phyloP scores from a whole-genome alignment of 164 flowering plant genomes.

The Pachysandra terminalis region DNA sequence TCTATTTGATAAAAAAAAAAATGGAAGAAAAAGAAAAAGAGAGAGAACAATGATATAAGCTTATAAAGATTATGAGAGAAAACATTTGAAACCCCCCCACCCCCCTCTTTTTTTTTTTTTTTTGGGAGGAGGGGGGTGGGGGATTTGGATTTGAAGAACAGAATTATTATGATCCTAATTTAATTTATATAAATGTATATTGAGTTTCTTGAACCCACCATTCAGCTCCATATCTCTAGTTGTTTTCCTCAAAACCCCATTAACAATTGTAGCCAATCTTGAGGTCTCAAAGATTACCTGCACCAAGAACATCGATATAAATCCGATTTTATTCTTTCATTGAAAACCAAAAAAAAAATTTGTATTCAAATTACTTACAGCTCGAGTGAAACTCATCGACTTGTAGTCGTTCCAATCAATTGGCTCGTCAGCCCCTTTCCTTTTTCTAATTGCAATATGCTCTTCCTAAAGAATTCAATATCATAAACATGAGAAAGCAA shows the following conservation, averaged over 20 bases:
- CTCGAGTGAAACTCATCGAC: conserved; percentile 61
- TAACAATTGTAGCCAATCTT: conserved; percentile 69
- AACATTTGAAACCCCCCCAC: too few species aligned
- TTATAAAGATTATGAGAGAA: too few species aligned
- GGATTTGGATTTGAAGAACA: too few species aligned
- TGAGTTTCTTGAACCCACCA: conserved; percentile 34
- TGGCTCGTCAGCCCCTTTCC: conserved; percentile 50
- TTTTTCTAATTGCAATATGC: conserved; percentile 51
- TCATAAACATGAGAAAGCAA: not conserved
- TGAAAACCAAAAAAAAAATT: not conserved
- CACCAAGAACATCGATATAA: not conserved
- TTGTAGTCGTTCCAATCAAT: conserved; percentile 48
- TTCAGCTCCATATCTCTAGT: conserved; percentile 71
- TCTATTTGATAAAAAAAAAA: too few species aligned
- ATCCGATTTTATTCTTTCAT: not conserved
- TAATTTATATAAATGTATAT: not conserved
- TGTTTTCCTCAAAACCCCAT: conserved; percentile 82
- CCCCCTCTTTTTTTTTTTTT: too few species aligned
- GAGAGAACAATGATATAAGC: too few species aligned
- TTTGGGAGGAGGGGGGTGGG: not conserved
- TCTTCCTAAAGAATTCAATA: conserved; percentile 42
- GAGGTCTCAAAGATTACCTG: conserved; percentile 78
- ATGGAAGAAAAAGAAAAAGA: too few species aligned
- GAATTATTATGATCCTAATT: not conserved
- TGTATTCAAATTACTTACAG: conserved; percentile 32